Evolutionary conservation across 1,284 basidiomycete species (phyloP), one percentile per base, ranked within the genome.

Genomic region (Apiotrichum gamsii): DNA sequence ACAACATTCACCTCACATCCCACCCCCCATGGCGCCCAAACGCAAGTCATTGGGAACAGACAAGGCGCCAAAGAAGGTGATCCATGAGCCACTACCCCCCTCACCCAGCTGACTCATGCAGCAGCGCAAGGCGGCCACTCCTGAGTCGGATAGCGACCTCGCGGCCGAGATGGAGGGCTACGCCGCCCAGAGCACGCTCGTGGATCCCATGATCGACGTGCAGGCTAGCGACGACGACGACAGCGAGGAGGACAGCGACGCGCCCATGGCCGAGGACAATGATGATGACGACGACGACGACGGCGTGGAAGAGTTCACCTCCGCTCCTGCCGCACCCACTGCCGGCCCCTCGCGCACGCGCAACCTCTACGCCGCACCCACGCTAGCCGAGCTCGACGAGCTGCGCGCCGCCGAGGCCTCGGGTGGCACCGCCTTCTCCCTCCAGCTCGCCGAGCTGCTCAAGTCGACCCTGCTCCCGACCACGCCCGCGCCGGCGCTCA

Each of bases 401-500:
- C 54, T 72, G 16, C 58, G 58, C 13, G 39, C 56, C 11, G 58
- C 57, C 15, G 54, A 58, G 39, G 54, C 60, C 10, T 52, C 62
- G 14, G 62, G 64, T 10, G 64, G 67, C 8, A 65, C 59, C 20
- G 58, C 61, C 11, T 72, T 73, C 48, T 59, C 64, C 81, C 88
- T 64, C 81, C 89, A 67, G 50, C 58, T 67, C 20, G 56, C 57
- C 21, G 83, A 90, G 49, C 75, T 95, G 15, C 89, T 85, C 65
- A 78, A 80, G 59, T 91, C 88, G 0, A 86, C 80, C 45, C 80
- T 89, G 1, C 89, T 95, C 75, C 51, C 65, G 9, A 23, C 49
- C 3, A 54, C 58, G 4, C 60, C 61, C 8, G 46, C 58, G 8
- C 40, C 64, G 0, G 44, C 45, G 3, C 58, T 93, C 53, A 86